Conservation (phyloP, 768 basidiomycete genomes). For the Dentipellis sp. region DNA sequence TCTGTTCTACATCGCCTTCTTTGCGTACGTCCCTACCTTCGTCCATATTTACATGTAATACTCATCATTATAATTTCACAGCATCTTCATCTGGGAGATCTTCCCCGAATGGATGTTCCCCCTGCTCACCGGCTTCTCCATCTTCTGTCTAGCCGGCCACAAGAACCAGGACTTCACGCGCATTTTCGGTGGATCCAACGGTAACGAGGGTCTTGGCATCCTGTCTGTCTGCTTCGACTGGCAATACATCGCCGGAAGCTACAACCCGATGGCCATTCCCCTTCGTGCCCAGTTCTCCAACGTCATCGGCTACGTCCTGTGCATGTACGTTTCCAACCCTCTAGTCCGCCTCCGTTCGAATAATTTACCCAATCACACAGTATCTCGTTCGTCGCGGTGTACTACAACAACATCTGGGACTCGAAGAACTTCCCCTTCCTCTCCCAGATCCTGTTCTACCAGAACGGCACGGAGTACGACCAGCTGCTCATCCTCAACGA, state of each 20-base stretch:
- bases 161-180: slow-evolving; percentile 15
- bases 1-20: slow-evolving; percentile 40
- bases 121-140: slow-evolving; percentile 19
- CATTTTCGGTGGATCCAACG: slow-evolving; percentile 17
- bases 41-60: neutral
- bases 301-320: slow-evolving; percentile 40
- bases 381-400: slow-evolving; percentile 19
- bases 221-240: slow-evolving; percentile 19
- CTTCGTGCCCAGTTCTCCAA: slow-evolving; percentile 39
- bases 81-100: slow-evolving; percentile 23
- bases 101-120: slow-evolving; percentile 14
- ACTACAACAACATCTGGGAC: slow-evolving; percentile 19
- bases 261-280: slow-evolving; percentile 45
- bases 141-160: slow-evolving; percentile 21
- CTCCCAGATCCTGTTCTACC: slow-evolving; percentile 17
- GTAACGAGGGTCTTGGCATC: slow-evolving; percentile 19
- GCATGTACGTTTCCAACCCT: slow-evolving; percentile 29
- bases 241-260: slow-evolving; percentile 19
- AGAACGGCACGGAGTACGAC: slow-evolving; percentile 17
- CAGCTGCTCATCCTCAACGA: slow-evolving; percentile 23
- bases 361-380: slow-evolving; percentile 5
- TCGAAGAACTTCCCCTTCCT: slow-evolving; percentile 15
- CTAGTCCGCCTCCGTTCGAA: neutral
- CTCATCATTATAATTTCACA: slow-evolving; percentile 1
- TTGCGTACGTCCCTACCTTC: slow-evolving; percentile 17